A percentile compares a stretch with the other conserved stretches of the same genome.
These are phyloP conservation scores for Epichloe elymi DNA, from an alignment of 2,329 filamentous ascomycete species.

Conservation along the genomic window DNA sequence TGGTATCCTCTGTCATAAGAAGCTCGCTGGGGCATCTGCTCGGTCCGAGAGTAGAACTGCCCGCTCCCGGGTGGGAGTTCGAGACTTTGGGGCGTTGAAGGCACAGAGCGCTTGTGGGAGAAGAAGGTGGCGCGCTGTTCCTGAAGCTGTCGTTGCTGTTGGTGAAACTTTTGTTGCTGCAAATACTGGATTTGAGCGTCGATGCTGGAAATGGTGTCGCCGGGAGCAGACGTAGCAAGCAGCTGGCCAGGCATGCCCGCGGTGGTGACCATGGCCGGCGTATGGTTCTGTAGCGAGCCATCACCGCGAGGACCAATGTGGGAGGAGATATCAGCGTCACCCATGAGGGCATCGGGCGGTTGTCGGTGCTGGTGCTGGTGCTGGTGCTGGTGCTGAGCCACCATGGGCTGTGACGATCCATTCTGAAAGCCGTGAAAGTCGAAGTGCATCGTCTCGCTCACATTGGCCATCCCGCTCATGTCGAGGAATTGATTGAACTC, in stretches of 20 bases:
- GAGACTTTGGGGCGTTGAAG: constrained; percentile 69
- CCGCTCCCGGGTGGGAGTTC: constrained; percentile 52
- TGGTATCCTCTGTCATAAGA: constrained; percentile 53
- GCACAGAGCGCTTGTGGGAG: constrained; percentile 47
- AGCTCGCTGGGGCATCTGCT: constrained; percentile 39
- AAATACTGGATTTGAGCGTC: constrained; percentile 55
- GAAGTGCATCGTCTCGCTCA: constrained; percentile 43
- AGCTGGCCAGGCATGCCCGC: constrained; percentile 32
- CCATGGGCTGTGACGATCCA: constrained; percentile 20
- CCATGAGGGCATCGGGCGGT: constrained; percentile 23
- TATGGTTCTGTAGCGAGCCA: constrained; percentile 29
- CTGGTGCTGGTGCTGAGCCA: constrained; percentile 17
- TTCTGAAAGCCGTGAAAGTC: constrained; percentile 44
- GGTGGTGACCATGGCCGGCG: constrained; percentile 34
- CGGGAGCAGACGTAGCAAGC: constrained; percentile 27
- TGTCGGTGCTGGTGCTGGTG: constrained; percentile 13
- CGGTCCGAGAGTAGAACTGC: constrained; percentile 47
- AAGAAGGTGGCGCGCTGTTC: constrained; percentile 46
- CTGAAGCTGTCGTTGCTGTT: constrained; percentile 44
- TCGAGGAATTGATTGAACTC: constrained; percentile 53
- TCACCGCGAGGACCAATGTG: constrained; percentile 18
- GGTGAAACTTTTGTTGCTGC: constrained; percentile 49
- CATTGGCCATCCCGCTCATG: constrained; percentile 40
- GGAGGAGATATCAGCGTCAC: constrained; percentile 17
- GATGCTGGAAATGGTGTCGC: constrained; percentile 43